A percentile compares a stretch with the other conserved stretches of the same genome.
These are phyloP conservation scores for Paecilomyces sp. DNA, from an alignment of 2,329 filamentous ascomycete species.

Conservation along the genomic window DNA sequence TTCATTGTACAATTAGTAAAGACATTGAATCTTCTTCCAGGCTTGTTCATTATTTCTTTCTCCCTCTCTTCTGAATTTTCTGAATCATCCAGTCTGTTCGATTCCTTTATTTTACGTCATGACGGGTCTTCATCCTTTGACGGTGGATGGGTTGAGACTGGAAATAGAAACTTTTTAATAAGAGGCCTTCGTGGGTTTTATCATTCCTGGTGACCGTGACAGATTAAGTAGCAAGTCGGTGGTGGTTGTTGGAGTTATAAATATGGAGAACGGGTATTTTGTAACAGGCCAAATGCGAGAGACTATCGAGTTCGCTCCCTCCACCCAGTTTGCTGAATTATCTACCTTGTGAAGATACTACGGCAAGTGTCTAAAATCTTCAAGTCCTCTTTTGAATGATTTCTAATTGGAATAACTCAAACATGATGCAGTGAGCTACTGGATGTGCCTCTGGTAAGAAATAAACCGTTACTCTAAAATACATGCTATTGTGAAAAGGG, in stretches of 20 bases:
- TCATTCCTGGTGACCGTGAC: background rate
- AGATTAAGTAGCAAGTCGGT: too few species aligned
- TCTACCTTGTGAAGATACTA: too few species aligned
- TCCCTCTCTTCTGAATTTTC: background rate
- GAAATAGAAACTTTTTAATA: background rate
- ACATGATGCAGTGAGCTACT: background rate
- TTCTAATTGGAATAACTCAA: background rate
- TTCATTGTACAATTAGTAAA: background rate
- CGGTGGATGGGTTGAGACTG: background rate
- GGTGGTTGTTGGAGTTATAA: too few species aligned
- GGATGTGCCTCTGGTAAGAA: background rate
- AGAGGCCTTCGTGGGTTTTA: background rate
- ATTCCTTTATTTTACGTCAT: background rate
- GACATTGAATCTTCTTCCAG: background rate
- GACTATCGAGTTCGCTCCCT: too few species aligned
- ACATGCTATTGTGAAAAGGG: background rate
- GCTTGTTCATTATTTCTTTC: background rate
- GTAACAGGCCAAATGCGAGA: too few species aligned
- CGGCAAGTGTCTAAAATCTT: too few species aligned
- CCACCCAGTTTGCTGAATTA: too few species aligned
- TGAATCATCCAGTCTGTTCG: background rate
- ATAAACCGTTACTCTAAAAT: background rate
- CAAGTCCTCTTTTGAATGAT: background rate
- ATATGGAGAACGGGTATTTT: too few species aligned
- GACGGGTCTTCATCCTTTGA: background rate